Evolutionary conservation across 148 eudicot species (phyloP).

Genomic region (Bassia scoparia): DNA sequence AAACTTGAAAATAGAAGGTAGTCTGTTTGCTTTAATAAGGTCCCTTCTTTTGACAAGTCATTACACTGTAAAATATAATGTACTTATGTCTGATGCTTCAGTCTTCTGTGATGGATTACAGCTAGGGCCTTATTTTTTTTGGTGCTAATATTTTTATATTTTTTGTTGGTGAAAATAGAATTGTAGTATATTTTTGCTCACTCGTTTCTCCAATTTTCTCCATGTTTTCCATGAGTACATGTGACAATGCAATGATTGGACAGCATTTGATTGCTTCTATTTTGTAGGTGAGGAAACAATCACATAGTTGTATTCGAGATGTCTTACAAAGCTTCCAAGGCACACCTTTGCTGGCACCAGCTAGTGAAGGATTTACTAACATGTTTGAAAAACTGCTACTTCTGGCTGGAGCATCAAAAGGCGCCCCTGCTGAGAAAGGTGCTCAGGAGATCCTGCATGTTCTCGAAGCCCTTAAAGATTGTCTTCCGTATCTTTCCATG

Average conservation of each 20-base stretch:
- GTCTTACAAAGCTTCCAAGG: slow-evolving; percentile 58
- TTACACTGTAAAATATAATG: too few species aligned
- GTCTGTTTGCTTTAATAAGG: too few species aligned
- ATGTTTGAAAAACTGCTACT: slow-evolving; percentile 63
- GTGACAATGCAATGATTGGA: neutral
- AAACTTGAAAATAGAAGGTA: too few species aligned
- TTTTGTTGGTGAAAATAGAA: neutral
- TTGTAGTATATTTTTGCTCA: neutral
- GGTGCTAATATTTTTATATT: neutral
- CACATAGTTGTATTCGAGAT: slow-evolving; percentile 64
- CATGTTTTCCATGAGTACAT: neutral
- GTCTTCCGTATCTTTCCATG: slow-evolving; percentile 62
- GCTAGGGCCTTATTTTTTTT: neutral
- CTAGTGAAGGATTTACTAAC: slow-evolving; percentile 73
- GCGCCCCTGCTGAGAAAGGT: slow-evolving; percentile 59
- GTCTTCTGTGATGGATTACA: too few species aligned
- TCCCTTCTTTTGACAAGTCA: too few species aligned
- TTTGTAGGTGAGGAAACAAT: slow-evolving; percentile 62
- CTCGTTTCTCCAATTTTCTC: neutral
- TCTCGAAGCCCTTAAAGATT: slow-evolving; percentile 72
- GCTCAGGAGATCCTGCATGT: slow-evolving; percentile 79
- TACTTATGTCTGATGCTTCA: too few species aligned
- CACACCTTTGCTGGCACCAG: slow-evolving; percentile 52
- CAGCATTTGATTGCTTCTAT: slow-evolving; percentile 4
- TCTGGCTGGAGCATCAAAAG: slow-evolving; percentile 64